Percentiles rank a stretch among this genome's conserved stretches.
Conservation (phyloP, 2,329 filamentous ascomycete genomes). For the Fusarium sp. region DNA sequence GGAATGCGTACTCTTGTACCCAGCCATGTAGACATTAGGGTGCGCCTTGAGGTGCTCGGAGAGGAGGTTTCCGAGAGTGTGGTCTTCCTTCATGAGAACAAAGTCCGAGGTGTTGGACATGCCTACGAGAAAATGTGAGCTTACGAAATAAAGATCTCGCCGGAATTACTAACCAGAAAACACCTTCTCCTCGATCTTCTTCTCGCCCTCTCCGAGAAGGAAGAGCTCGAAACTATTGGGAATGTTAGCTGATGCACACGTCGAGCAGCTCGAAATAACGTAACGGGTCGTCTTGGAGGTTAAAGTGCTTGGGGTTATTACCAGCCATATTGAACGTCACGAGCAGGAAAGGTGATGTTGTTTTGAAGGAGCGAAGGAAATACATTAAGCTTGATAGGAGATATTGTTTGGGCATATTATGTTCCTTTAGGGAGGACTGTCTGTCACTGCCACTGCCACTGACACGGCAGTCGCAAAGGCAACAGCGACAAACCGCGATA, state of each 20-base stretch:
- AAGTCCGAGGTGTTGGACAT: slow-evolving; percentile 97
- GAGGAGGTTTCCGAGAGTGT: slow-evolving; percentile 92
- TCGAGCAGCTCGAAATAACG: slow-evolving; percentile 33
- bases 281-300: slow-evolving; percentile 53
- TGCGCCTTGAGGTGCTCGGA: slow-evolving; percentile 86
- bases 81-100: slow-evolving; percentile 95
- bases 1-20: slow-evolving; percentile 78
- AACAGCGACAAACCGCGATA: background rate
- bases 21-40: slow-evolving; percentile 86
- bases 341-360: background rate
- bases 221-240: slow-evolving; percentile 87
- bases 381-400: background rate
- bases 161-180: slow-evolving; percentile 80
- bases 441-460: slow-evolving; percentile 19
- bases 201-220: slow-evolving; percentile 86
- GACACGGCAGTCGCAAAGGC: slow-evolving; percentile 7
- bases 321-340: slow-evolving; percentile 47
- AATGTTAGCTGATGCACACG: slow-evolving; percentile 37
- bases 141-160: background rate
- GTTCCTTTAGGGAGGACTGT: background rate
- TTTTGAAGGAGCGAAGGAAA: background rate
- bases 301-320: slow-evolving; percentile 55
- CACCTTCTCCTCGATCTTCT: slow-evolving; percentile 89
- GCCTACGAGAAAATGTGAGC: slow-evolving; percentile 56
- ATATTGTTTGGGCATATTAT: background rate